Base-by-base conservation (phyloP, 495 filamentous ascomycete genomes). In the Neurospora sublineolata region DNA sequence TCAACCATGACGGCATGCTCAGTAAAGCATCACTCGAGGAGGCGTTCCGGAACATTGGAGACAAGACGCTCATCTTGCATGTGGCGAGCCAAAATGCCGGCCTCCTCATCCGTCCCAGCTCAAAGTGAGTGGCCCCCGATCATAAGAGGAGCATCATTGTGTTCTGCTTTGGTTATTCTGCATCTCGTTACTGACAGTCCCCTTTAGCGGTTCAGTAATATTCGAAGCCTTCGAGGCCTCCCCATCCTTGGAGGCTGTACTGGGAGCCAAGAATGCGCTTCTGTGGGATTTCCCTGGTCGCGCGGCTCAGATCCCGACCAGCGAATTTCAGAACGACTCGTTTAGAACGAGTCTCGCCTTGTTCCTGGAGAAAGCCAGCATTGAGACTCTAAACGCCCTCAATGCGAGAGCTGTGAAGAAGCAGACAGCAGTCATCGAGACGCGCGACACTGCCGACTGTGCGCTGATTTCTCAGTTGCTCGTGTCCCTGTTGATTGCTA, bases 11-110 rank as follows among this genome's bases (percentile, higher is more conserved):
- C 52, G 52, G 52, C 14, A 33, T 33, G 52, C 52, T 36, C 52
- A 64, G 52, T 36, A 64, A 64, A 33, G 12, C 27, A 64, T 33
- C 52, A 64, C 52, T 64, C 0, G 52, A 64, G 52, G 23, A 64
- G 14, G 52, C 23, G 52, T 64, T 64, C 14, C 52, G 27, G 23
- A 6, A 64, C 27, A 33, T 64, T 18, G 52, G 52, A 64, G 52
- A 33, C 14, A 64, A 64, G 27, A 64, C 52, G 30, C 52, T 64
- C 52, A 64, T 64, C 52, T 64, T 64, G 52, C 52, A 64, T 36
- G 52, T 64, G 52, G 52, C 27, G 30, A 80, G 83, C 64, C 88
- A 89, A 72, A 90, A 89, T 82, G 85, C 88, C 3, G 86, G 81
- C 12, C 69, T 89, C 14, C 73, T 89, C 6, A 78, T 90, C 37